These are phyloP conservation scores for Globisporangium polare DNA, from an alignment of 352 stramenopile species.

Conservation along the genomic window DNA sequence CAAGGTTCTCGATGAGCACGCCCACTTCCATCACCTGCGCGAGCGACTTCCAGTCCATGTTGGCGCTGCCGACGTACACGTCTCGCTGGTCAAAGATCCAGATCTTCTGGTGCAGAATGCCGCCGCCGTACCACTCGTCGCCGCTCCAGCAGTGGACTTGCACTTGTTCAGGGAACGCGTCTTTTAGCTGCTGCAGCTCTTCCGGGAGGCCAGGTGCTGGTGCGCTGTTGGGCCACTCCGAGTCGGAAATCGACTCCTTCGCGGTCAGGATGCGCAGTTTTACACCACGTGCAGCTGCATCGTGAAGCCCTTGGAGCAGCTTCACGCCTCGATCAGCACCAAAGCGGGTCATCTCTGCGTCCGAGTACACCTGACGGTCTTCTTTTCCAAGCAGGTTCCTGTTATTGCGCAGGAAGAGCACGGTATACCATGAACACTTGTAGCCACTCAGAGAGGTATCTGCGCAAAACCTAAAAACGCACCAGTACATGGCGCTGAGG, in stretches of 20 bases:
- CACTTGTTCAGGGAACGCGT: constrained; percentile 28
- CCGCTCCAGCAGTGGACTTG: constrained; percentile 60
- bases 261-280: constrained; percentile 54
- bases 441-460: neutral
- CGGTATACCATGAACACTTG: neutral
- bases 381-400: constrained; percentile 59
- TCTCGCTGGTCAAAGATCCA: constrained; percentile 66
- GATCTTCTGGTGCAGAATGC: constrained; percentile 83
- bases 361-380: constrained; percentile 48
- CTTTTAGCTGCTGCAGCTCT: constrained; percentile 49
- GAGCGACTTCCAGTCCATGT: constrained; percentile 87
- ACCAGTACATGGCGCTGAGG: constrained; percentile 84
- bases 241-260: constrained; percentile 18
- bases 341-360: constrained; percentile 53
- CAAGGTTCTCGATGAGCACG: constrained; percentile 51
- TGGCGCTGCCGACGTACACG: constrained; percentile 76
- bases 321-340: constrained; percentile 49
- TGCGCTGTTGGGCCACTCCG: neutral
- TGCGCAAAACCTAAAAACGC: neutral
- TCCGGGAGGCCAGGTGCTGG: constrained; percentile 25
- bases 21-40: constrained; percentile 85
- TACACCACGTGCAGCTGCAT: constrained; percentile 49
- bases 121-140: constrained; percentile 63
- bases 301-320: constrained; percentile 46
- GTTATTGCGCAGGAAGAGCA: neutral